Conservation (phyloP, 345 rosid genomes). For the Syzygium oleosum region DNA sequence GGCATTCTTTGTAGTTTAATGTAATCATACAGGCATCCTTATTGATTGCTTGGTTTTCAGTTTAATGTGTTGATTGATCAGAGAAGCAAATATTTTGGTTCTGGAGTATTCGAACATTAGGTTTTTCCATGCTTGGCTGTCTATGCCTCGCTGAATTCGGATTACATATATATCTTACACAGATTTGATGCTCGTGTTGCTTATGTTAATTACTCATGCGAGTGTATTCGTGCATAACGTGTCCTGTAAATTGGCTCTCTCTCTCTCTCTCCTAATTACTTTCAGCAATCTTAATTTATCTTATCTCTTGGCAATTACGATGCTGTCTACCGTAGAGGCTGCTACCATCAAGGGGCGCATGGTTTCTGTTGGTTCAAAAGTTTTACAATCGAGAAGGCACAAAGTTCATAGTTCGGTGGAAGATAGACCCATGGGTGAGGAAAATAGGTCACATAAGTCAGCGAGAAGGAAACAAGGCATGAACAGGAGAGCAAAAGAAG, state of each 20-base stretch:
- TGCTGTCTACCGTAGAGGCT: neutral
- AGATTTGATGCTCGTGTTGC: neutral
- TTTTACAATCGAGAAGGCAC: constrained; percentile 27
- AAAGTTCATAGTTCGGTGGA: constrained; percentile 9
- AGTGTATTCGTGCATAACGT: neutral
- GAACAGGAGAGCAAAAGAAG: constrained; percentile 41
- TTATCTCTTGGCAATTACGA: neutral
- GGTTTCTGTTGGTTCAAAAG: constrained; percentile 57
- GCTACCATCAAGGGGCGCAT: constrained; percentile 3
- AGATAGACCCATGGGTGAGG: constrained; percentile 43
- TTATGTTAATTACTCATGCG: neutral
- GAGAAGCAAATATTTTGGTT: neutral
- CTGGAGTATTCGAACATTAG: neutral
- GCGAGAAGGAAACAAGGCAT: constrained; percentile 29
- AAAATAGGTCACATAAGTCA: constrained; percentile 28
- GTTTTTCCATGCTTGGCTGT: neutral
- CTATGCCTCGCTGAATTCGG: neutral
- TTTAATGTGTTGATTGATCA: neutral
- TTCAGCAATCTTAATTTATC: neutral
- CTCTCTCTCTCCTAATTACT: neutral
- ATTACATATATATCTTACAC: neutral
- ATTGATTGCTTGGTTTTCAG: neutral
- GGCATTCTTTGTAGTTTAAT: neutral
- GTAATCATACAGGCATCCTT: neutral
- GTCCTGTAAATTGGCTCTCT: neutral